A percentile compares a stretch with the other conserved stretches of the same genome.
Evolutionary conservation across 352 stramenopile genomes (phyloP).

Genomic region (Phytophthora tubulina): DNA sequence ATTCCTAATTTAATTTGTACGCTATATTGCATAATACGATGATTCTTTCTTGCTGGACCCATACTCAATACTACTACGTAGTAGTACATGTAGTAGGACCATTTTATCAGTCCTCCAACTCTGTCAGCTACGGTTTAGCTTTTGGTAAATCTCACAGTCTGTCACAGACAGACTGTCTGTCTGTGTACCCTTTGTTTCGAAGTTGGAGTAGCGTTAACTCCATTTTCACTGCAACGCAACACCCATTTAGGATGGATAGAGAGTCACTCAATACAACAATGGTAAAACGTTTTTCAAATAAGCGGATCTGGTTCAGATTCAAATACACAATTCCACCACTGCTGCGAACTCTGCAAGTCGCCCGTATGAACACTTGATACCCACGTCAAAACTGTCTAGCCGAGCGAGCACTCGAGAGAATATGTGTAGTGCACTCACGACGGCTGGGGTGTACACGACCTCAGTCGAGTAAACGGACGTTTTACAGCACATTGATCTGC

Average conservation of each 20-base stretch:
- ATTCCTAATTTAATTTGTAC: constrained; percentile 19
- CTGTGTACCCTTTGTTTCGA: no score
- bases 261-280: constrained; percentile 1
- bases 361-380: constrained; percentile 43
- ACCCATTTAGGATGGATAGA: no score
- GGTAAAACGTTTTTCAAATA: constrained; percentile 33
- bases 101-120: no score
- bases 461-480: constrained; percentile 25
- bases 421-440: constrained; percentile 24
- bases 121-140: no score
- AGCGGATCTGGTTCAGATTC: constrained; percentile 28
- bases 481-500: constrained; percentile 56
- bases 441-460: constrained; percentile 22
- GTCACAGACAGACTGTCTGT: no score
- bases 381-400: constrained; percentile 36
- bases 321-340: constrained; percentile 34
- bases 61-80: no score
- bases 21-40: neutral
- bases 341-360: constrained; percentile 18
- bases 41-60: neutral
- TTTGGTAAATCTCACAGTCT: no score
- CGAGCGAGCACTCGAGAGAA: constrained; percentile 27
- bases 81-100: no score
- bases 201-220: no score
- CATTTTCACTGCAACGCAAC: no score